A percentile compares a stretch with the other conserved stretches of the same genome.
phyloP scores from a whole-genome alignment of 306 rosid genomes.

The Vigna hirtella region DNA sequence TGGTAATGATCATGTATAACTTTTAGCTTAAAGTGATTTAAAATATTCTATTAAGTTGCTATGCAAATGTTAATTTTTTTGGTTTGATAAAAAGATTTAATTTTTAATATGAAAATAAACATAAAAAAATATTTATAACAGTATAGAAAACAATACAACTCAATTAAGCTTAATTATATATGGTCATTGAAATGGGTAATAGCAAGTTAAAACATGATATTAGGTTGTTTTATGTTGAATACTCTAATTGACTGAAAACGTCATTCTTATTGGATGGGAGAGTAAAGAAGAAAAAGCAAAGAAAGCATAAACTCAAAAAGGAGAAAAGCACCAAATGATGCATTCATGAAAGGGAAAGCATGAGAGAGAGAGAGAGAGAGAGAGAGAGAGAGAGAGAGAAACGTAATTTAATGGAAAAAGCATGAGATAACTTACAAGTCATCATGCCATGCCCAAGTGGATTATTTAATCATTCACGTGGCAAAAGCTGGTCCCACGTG shows the following conservation, averaged over 20 bases:
- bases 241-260: background rate
- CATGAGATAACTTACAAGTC: conserved; percentile 49
- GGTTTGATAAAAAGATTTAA: no score
- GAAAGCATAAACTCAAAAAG: conserved; percentile 57
- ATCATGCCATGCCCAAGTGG: conserved; percentile 65
- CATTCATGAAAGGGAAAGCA: conserved; percentile 69
- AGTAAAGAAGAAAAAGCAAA: conserved; percentile 27
- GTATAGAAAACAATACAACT: background rate
- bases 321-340: conserved; percentile 67
- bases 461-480: conserved; percentile 57
- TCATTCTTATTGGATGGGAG: conserved; percentile 5
- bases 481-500: conserved; percentile 83
- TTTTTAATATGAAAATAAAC: background rate
- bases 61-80: no score
- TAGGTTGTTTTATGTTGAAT: no score
- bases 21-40: no score
- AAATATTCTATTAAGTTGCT: no score
- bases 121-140: background rate
- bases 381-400: background rate
- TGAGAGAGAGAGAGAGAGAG: background rate
- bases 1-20: no score
- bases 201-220: no score
- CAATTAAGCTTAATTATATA: background rate
- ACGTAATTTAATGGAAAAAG: conserved; percentile 43
- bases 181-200: no score